Conservation (phyloP, 305 asterid species). For the Andrographis paniculata region DNA sequence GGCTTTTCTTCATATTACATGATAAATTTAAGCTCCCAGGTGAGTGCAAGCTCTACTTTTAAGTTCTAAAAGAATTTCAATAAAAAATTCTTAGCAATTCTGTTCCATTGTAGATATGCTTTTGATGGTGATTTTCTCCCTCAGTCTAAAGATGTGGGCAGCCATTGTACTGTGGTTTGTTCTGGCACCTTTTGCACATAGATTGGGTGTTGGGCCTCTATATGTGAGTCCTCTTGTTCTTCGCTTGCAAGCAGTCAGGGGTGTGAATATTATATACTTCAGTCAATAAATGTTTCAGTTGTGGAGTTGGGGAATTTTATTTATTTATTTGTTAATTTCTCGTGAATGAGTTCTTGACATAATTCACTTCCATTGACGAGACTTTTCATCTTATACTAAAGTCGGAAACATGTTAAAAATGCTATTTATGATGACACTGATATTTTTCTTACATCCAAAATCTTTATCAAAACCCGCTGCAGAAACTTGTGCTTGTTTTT, state of each 20-base stretch:
- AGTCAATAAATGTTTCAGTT: no score
- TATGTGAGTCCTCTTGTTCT: conserved; percentile 52
- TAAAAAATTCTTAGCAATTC: conserved; percentile 22
- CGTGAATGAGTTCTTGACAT: no score
- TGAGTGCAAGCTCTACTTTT: conserved; percentile 26
- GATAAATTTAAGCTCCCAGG: conserved; percentile 79
- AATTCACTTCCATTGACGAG: no score
- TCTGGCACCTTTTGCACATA: conserved; percentile 74
- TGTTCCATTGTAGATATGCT: conserved; percentile 50
- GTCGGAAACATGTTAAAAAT: no score
- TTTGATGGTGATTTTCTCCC: conserved; percentile 75
- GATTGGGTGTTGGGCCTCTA: conserved; percentile 69
- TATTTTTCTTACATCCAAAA: no score
- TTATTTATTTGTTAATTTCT: no score
- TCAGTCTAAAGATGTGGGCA: conserved; percentile 62
- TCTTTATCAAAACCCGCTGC: no score
- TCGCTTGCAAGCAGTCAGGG: conserved; percentile 1
- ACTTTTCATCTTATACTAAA: no score
- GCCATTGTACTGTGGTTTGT: conserved; percentile 61
- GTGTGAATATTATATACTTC: conserved; percentile 1
- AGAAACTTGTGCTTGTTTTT: no score
- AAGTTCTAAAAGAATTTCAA: conserved; percentile 5
- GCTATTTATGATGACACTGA: no score
- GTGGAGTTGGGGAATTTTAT: no score
- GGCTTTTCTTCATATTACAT: conserved; percentile 47